Base-by-base conservation (phyloP, 805 yeast genomes). In the Brettanomyces sp. region DNA sequence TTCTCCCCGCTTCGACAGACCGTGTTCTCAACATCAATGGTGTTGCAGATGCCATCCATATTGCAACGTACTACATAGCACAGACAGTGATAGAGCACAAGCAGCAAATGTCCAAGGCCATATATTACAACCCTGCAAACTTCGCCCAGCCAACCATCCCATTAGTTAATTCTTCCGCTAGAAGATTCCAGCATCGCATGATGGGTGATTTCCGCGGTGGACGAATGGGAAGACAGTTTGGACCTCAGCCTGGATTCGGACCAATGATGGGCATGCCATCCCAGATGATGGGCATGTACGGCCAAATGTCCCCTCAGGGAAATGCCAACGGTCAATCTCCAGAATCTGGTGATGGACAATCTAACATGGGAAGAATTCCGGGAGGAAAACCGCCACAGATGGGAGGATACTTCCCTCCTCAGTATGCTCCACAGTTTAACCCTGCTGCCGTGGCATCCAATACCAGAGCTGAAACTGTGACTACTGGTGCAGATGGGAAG, bases 1-100 rank as follows among this genome's bases (percentile, higher is more conserved):
- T 81, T 13, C 65, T 88, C 52, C 85, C 93, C 1, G 76, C 74
- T 49, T 82, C 91, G 0, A 85, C 89, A 13, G 96, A 88, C 60
- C 72, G 95, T 48, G 69, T 84, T 21, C 66, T 88, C 42, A 71
- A 79, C 23, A 74, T 87, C 6, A 68, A 74, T 4, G 95, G 95
- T 5, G 91, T 85, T 12, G 88, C 89, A 1, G 95, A 87, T 65
- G 89, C 95, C 2, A 76, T 88, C 38, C 95, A 85, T 58, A 85
- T 86, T 53, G 95, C 95, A 8, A 70, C 80, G 0, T 85, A 82
- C 62, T 83, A 82, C 58, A 72, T 85, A 46, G 80, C 85, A 1
- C 84, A 80, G 60, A 82, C 85, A 3, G 70, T 82, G 45, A 58
- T 79, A 44, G 82, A 79, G 51, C 82, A 80, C 56, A 74, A 75